These are phyloP conservation scores for Hymenoscyphus fraxineus DNA, from an alignment of 2,329 filamentous ascomycete genomes.

Conservation along the genomic window DNA sequence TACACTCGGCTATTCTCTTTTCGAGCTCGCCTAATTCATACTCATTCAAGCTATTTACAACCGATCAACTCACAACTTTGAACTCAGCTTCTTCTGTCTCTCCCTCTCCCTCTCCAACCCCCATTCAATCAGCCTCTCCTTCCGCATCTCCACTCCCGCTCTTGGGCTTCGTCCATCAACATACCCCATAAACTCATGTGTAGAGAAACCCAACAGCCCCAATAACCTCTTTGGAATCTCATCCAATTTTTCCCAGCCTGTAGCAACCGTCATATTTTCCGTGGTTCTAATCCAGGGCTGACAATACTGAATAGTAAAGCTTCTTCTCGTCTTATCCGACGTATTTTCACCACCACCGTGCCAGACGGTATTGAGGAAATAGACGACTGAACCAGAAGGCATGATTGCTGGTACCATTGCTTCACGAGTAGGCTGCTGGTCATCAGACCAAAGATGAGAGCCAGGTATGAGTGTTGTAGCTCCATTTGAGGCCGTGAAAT, in stretches of 20 bases:
- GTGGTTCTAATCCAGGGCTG: slow-evolving; percentile 38
- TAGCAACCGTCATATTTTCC: slow-evolving; percentile 38
- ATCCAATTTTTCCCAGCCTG: slow-evolving; percentile 34
- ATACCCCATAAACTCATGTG: slow-evolving; percentile 33
- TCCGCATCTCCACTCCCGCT: slow-evolving; percentile 32
- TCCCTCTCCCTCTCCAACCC: slow-evolving; percentile 18
- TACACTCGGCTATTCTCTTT: not conserved
- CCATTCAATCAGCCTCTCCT: slow-evolving; percentile 32
- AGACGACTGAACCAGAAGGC: slow-evolving; percentile 32
- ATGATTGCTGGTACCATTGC: slow-evolving; percentile 32
- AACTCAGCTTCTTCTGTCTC: not conserved
- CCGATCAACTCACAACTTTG: slow-evolving; percentile 4
- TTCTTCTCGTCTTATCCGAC: slow-evolving; percentile 20
- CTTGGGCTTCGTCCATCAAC: slow-evolving; percentile 30
- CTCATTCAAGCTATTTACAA: not conserved
- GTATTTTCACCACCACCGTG: slow-evolving; percentile 32
- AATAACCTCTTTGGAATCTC: slow-evolving; percentile 27
- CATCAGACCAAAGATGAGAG: slow-evolving; percentile 32
- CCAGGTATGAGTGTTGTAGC: slow-evolving; percentile 33
- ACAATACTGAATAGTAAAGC: slow-evolving; percentile 33
- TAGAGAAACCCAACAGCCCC: slow-evolving; percentile 30
- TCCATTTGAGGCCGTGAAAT: slow-evolving; percentile 32
- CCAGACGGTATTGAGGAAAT: slow-evolving; percentile 33
- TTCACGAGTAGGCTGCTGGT: slow-evolving; percentile 27
- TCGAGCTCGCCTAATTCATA: not conserved